phyloP scores from a whole-genome alignment of 2,329 filamentous ascomycete genomes.

The Epichloe amarillans region DNA sequence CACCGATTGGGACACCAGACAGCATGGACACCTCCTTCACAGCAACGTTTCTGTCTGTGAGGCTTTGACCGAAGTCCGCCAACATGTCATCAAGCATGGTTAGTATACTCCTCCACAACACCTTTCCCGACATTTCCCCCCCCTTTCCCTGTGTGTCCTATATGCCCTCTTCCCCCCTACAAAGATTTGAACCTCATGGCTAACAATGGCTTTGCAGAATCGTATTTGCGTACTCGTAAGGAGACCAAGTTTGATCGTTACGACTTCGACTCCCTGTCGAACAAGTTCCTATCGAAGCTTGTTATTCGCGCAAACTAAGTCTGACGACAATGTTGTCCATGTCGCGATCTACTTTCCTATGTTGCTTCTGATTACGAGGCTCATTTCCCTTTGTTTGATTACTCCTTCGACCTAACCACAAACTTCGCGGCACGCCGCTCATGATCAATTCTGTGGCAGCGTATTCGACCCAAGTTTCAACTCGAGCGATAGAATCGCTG shows the following conservation, averaged over 20 bases:
- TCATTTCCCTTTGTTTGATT: slow-evolving; percentile 13
- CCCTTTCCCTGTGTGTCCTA: not conserved
- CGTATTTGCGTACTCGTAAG: slow-evolving; percentile 69
- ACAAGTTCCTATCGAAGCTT: slow-evolving; percentile 93
- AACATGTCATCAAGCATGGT: slow-evolving; percentile 91
- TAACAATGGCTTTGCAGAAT: slow-evolving; percentile 43
- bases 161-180: no score
- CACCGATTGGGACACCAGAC: slow-evolving; percentile 83
- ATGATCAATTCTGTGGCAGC: slow-evolving; percentile 26
- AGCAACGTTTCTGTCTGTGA: slow-evolving; percentile 89
- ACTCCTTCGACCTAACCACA: slow-evolving; percentile 17
- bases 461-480: slow-evolving; percentile 26
- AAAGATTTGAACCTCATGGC: not conserved
- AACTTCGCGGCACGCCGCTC: slow-evolving; percentile 18
- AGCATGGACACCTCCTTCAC: slow-evolving; percentile 81
- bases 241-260: slow-evolving; percentile 75
- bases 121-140: not conserved
- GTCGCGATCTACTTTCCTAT: not conserved
- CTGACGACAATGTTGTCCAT: not conserved
- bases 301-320: slow-evolving; percentile 80
- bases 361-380: not conserved
- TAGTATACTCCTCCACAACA: slow-evolving; percentile 26
- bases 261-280: slow-evolving; percentile 90
- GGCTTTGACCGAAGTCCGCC: slow-evolving; percentile 88
- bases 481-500: slow-evolving; percentile 7